Percentiles rank a stretch among this genome's conserved stretches.
Evolutionary conservation across 441 rosid genomes (phyloP).

Genomic region (Caryocar brasiliense): DNA sequence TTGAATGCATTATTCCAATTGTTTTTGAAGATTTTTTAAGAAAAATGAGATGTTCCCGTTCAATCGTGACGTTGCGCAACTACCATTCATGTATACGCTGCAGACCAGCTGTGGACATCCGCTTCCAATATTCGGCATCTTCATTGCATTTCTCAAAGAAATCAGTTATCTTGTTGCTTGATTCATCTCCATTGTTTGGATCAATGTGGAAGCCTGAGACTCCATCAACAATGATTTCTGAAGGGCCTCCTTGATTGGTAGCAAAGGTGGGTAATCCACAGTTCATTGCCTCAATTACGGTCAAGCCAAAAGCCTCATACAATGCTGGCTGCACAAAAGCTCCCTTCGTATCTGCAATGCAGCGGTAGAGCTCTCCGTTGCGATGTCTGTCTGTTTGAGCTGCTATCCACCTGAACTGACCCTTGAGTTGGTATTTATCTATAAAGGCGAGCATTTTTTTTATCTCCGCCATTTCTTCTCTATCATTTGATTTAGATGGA

Average conservation of each 20-base stretch:
- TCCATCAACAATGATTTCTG: constrained; percentile 81
- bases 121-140: constrained; percentile 52
- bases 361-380: constrained; percentile 85
- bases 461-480: constrained; percentile 82
- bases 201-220: constrained; percentile 82
- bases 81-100: constrained; percentile 77
- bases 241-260: constrained; percentile 89
- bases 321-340: constrained; percentile 88
- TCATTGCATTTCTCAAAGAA: constrained; percentile 64
- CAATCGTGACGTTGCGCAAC: background rate
- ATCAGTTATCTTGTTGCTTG: constrained; percentile 55
- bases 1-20: background rate
- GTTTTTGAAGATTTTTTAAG: background rate
- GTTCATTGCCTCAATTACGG: constrained; percentile 93
- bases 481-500: constrained; percentile 61
- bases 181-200: constrained; percentile 73
- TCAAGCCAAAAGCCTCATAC: constrained; percentile 87
- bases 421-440: constrained; percentile 66
- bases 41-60: background rate
- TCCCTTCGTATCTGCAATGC: constrained; percentile 82
- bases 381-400: constrained; percentile 79
- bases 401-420: constrained; percentile 84
- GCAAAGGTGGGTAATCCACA: constrained; percentile 90
- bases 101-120: constrained; percentile 52
- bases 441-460: constrained; percentile 70